Conservation (phyloP, 2,329 filamentous ascomycete species). For the Xylaria sp. region DNA sequence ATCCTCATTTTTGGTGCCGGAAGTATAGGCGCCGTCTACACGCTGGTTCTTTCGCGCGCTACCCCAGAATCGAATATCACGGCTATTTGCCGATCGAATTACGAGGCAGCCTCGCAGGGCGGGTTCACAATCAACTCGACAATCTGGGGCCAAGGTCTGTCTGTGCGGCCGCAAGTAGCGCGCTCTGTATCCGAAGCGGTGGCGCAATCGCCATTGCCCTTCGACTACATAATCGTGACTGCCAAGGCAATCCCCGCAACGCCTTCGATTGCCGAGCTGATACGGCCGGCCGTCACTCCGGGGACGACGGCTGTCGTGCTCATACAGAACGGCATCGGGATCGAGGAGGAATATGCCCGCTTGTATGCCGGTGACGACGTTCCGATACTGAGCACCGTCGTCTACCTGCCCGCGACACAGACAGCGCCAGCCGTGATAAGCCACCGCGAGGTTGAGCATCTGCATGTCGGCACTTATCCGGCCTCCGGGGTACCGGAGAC, state of each 20-base stretch:
- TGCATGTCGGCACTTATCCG: conserved; percentile 64
- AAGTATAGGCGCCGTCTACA: conserved; percentile 49
- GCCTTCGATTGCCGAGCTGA: conserved; percentile 45
- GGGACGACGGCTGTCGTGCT: conserved; percentile 62
- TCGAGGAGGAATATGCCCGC: conserved; percentile 61
- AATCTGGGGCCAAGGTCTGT: conserved; percentile 47
- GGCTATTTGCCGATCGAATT: conserved; percentile 50
- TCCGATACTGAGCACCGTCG: conserved; percentile 63
- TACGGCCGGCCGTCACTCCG: conserved; percentile 45
- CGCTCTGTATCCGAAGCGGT: conserved; percentile 48
- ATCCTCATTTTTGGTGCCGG: conserved; percentile 51
- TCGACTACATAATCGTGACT: conserved; percentile 48
- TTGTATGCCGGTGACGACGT: conserved; percentile 58
- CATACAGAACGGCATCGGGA: conserved; percentile 67
- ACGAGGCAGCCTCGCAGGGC: conserved; percentile 42
- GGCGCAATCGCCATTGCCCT: conserved; percentile 36
- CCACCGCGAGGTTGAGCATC: conserved; percentile 59
- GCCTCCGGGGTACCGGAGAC: conserved; percentile 39
- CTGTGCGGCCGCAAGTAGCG: conserved; percentile 44
- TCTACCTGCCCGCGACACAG: conserved; percentile 65
- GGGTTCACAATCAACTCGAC: conserved; percentile 50
- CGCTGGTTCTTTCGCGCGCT: conserved; percentile 44
- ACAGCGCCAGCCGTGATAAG: conserved; percentile 56
- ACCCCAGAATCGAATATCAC: conserved; percentile 44
- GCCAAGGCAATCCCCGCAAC: conserved; percentile 44